phyloP scores from a whole-genome alignment of 768 basidiomycete species.

The Asterophora parasitica region DNA sequence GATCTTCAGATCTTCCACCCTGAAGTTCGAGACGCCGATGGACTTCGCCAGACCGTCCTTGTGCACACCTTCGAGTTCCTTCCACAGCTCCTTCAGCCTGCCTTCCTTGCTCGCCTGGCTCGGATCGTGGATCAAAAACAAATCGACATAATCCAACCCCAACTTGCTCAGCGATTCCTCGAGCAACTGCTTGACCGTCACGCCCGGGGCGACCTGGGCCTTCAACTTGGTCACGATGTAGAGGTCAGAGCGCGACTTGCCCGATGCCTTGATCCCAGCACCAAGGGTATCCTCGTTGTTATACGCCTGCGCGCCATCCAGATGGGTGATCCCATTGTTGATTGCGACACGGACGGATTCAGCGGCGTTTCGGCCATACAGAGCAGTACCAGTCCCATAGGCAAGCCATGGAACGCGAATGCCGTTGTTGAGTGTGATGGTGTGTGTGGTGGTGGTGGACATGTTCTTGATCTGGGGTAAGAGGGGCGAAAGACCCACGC shows the following conservation, averaged over 20 bases:
- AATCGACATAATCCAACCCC: slow-evolving; percentile 49
- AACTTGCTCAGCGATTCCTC: slow-evolving; percentile 51
- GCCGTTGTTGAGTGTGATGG: slow-evolving; percentile 52
- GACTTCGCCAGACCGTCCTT: slow-evolving; percentile 42
- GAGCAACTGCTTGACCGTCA: slow-evolving; percentile 45
- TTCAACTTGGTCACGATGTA: slow-evolving; percentile 61
- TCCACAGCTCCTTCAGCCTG: slow-evolving; percentile 51
- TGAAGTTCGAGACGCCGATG: slow-evolving; percentile 72
- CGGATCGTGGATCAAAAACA: slow-evolving; percentile 59
- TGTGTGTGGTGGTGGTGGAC: slow-evolving; percentile 19
- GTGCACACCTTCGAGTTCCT: slow-evolving; percentile 54
- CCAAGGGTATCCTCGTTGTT: slow-evolving; percentile 51
- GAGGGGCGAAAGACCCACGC: neutral
- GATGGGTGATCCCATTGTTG: slow-evolving; percentile 51
- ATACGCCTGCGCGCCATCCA: slow-evolving; percentile 63
- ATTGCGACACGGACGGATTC: slow-evolving; percentile 42
- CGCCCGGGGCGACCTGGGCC: slow-evolving; percentile 31
- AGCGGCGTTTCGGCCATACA: slow-evolving; percentile 40
- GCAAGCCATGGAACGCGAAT: slow-evolving; percentile 49
- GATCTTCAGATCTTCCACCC: slow-evolving; percentile 45
- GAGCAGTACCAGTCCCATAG: slow-evolving; percentile 59
- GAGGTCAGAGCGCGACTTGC: slow-evolving; percentile 47
- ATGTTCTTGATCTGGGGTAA: slow-evolving; percentile 15
- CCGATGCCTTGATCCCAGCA: slow-evolving; percentile 43
- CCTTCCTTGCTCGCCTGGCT: slow-evolving; percentile 30